These are phyloP conservation scores for Blattamonas nauphoetae DNA, from an alignment of 78 protist species.

Conservation along the genomic window DNA sequence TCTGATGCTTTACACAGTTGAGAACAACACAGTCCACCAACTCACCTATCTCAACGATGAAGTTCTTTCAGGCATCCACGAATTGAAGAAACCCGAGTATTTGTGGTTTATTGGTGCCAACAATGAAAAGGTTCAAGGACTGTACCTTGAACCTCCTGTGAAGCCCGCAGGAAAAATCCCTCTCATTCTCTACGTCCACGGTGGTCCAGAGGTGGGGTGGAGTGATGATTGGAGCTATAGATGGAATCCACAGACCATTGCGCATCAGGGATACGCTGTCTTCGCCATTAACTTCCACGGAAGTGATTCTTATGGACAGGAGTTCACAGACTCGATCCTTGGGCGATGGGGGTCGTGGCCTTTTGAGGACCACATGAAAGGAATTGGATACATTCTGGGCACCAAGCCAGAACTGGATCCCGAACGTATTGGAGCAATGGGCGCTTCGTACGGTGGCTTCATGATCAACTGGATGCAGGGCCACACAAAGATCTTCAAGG, in stretches of 20 bases:
- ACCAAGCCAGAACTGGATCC: not conserved
- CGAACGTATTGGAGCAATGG: slow-evolving; percentile 1
- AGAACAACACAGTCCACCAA: not conserved
- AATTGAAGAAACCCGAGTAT: not conserved
- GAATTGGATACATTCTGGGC: not conserved
- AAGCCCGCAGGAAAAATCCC: not conserved
- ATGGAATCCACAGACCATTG: slow-evolving; percentile 19
- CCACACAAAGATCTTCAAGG: not conserved
- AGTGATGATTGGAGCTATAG: not conserved
- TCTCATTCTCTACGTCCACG: slow-evolving; percentile 14
- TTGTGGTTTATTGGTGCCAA: not conserved
- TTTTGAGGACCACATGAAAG: not conserved
- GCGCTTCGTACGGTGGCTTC: slow-evolving; percentile 18
- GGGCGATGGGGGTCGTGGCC: not conserved
- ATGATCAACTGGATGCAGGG: not conserved
- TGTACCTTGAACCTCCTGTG: not conserved
- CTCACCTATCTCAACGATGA: not conserved
- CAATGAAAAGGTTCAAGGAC: not conserved
- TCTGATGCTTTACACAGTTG: too few relatives aligned
- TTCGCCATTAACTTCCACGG: slow-evolving; percentile 3
- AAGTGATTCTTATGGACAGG: not conserved
- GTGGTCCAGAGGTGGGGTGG: slow-evolving; percentile 10
- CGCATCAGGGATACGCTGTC: not conserved
- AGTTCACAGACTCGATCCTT: not conserved
- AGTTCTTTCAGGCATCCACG: not conserved